A percentile compares a stretch with the other conserved stretches of the same genome.
Evolutionary conservation across 192 early-diverging fungal species (phyloP).

Genomic region (Coemansia sp.): DNA sequence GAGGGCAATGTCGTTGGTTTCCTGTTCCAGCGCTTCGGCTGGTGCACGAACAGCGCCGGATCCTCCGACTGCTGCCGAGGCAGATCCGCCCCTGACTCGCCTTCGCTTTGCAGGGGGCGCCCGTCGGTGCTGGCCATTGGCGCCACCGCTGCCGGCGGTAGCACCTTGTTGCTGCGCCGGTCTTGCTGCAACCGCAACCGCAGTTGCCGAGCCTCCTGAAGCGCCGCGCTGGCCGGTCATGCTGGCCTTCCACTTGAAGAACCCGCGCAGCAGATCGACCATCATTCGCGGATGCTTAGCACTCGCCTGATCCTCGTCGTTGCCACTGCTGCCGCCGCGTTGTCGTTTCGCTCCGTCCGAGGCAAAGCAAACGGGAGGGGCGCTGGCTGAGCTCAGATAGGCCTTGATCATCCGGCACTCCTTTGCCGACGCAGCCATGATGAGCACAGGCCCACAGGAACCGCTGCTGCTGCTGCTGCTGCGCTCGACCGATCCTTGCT

Average conservation of each 20-base stretch:
- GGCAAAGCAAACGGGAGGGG: not conserved
- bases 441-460: slow-evolving; percentile 21
- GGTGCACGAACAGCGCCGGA: slow-evolving; percentile 32
- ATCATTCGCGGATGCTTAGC: slow-evolving; percentile 36
- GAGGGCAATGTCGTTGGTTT: slow-evolving; percentile 31
- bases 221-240: slow-evolving; percentile 40
- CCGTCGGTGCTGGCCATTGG: slow-evolving; percentile 14
- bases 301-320: not conserved
- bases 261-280: slow-evolving; percentile 60
- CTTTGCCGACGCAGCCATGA: slow-evolving; percentile 28
- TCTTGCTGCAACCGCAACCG: not conserved
- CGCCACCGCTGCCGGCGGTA: not conserved
- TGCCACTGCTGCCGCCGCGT: not conserved
- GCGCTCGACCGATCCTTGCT: not conserved
- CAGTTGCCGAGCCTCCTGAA: not conserved
- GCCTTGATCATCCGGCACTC: slow-evolving; percentile 33
- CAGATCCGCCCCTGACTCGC: slow-evolving; percentile 53
- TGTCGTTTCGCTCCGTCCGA: not conserved
- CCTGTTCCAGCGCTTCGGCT: slow-evolving; percentile 31
- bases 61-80: slow-evolving; percentile 23
- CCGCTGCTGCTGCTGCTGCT: not conserved
- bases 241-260: slow-evolving; percentile 75
- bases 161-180: not conserved
- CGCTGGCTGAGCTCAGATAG: slow-evolving; percentile 7
- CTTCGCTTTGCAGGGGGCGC: slow-evolving; percentile 59